Conservation (phyloP, 768 basidiomycete species). For the Glaciozyma martinii region DNA sequence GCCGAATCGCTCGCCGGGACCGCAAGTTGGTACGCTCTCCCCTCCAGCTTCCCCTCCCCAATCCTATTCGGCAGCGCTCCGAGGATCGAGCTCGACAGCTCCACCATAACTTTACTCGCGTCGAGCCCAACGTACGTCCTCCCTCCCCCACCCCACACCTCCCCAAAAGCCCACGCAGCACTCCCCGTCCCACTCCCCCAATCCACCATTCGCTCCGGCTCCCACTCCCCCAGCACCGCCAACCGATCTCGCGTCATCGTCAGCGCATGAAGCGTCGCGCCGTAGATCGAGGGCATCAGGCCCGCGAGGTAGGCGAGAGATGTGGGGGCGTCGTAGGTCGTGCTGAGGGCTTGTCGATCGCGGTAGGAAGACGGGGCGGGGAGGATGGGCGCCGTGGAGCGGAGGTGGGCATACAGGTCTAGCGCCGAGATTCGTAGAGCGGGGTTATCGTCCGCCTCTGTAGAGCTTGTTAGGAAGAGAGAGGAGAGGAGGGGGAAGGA, state of each 20-base stretch:
- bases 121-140: conserved; percentile 62
- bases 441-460: conserved; percentile 28
- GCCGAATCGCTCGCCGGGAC: conserved; percentile 45
- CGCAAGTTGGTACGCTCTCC: conserved; percentile 17
- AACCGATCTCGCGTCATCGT: conserved; percentile 57
- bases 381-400: conserved; percentile 46
- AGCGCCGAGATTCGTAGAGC: conserved; percentile 57
- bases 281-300: conserved; percentile 76
- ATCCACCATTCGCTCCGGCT: conserved; percentile 52
- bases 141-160: conserved; percentile 21
- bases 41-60: conserved; percentile 16
- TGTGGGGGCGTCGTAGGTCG: conserved; percentile 49
- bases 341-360: conserved; percentile 61
- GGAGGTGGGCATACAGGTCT: conserved; percentile 63
- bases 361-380: conserved; percentile 38
- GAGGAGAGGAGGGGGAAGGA: conserved; percentile 20
- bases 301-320: conserved; percentile 77
- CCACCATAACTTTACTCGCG: conserved; percentile 38
- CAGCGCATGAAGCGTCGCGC: conserved; percentile 67
- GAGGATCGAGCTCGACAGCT: conserved; percentile 28
- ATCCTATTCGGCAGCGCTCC: conserved; percentile 24
- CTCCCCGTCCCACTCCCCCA: conserved; percentile 79
- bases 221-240: conserved; percentile 45
- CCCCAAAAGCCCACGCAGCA: conserved; percentile 65
- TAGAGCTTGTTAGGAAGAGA: not conserved